Evolutionary conservation across 352 stramenopile species (phyloP).

Genomic region (Pythium scleroteichum): DNA sequence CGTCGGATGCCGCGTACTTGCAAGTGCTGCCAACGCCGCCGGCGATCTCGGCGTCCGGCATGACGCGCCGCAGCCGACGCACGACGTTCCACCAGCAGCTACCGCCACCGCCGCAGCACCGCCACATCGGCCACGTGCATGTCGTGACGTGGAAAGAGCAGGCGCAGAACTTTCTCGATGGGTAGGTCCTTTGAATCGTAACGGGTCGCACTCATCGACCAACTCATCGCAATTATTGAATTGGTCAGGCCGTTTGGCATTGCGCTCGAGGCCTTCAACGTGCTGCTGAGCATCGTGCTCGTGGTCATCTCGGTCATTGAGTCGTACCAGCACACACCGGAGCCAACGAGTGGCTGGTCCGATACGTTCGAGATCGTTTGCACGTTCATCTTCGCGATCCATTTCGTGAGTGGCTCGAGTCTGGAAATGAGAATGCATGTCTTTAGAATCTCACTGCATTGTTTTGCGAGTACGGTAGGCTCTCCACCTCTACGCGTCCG

Average conservation of each 20-base stretch:
- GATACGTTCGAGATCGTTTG: constrained; percentile 37
- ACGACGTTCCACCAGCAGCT: constrained; percentile 9
- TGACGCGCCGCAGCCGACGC: constrained; percentile 11
- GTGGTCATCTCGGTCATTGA: constrained; percentile 44
- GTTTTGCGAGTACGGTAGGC: too few relatives aligned
- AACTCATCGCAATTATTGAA: too few relatives aligned
- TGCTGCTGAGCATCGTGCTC: constrained; percentile 47
- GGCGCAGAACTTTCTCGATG: constrained; percentile 43
- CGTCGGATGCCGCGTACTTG: constrained; percentile 6
- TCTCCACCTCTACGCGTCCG: constrained; percentile 43
- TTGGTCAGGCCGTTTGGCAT: constrained; percentile 31
- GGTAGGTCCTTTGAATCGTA: constrained; percentile 30
- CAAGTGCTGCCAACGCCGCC: constrained; percentile 12
- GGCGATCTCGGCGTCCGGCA: background rate
- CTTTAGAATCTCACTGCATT: too few relatives aligned
- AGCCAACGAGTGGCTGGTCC: constrained; percentile 23
- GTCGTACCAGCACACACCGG: constrained; percentile 36
- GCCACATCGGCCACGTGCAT: constrained; percentile 42
- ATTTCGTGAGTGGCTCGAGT: constrained; percentile 37
- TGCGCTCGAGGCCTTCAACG: constrained; percentile 43
- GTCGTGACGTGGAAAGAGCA: constrained; percentile 46
- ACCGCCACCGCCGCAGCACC: constrained; percentile 2
- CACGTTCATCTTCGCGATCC: constrained; percentile 46
- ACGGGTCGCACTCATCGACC: too few relatives aligned
- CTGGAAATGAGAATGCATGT: too few relatives aligned